Conservation (phyloP, 208 protist genomes). For the Endotrypanum monterogeii region DNA sequence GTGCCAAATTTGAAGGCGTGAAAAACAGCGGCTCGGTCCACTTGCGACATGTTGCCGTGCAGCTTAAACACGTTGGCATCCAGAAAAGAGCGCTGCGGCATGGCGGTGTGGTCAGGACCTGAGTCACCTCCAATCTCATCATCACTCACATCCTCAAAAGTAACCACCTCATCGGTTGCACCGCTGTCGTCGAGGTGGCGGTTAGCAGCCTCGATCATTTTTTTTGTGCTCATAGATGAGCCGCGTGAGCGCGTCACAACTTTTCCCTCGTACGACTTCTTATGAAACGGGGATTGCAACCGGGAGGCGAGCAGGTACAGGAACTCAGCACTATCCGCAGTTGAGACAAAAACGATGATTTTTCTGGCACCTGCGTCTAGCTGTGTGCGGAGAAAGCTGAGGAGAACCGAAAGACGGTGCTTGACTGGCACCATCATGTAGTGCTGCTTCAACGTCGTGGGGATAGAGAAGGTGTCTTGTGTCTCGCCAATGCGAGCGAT, state of each 20-base stretch:
- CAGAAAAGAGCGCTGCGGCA: conserved; percentile 60
- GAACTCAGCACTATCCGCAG: conserved; percentile 96
- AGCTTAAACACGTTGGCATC: conserved; percentile 91
- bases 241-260: conserved; percentile 26
- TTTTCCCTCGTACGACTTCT: conserved; percentile 33
- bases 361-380: conserved; percentile 94
- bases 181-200: conserved; percentile 39
- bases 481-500: conserved; percentile 66
- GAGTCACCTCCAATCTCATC: conserved; percentile 20
- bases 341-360: conserved; percentile 98
- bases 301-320: conserved; percentile 94
- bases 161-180: conserved; percentile 46
- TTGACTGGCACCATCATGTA: conserved; percentile 75
- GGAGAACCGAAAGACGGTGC: conserved; percentile 93
- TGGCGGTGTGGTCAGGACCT: conserved; percentile 6
- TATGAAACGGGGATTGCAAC: conserved; percentile 67
- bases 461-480: conserved; percentile 76
- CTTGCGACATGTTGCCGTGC: conserved; percentile 95
- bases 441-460: conserved; percentile 76
- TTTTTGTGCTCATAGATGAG: conserved; percentile 41
- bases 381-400: conserved; percentile 88
- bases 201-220: conserved; percentile 61
- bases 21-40: conserved; percentile 92
- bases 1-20: conserved; percentile 79
- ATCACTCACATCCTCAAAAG: conserved; percentile 93